A percentile compares a stretch with the other conserved stretches of the same genome.
Conservation (phyloP, 2,329 filamentous ascomycete genomes). For the Fusarium begoniae region DNA sequence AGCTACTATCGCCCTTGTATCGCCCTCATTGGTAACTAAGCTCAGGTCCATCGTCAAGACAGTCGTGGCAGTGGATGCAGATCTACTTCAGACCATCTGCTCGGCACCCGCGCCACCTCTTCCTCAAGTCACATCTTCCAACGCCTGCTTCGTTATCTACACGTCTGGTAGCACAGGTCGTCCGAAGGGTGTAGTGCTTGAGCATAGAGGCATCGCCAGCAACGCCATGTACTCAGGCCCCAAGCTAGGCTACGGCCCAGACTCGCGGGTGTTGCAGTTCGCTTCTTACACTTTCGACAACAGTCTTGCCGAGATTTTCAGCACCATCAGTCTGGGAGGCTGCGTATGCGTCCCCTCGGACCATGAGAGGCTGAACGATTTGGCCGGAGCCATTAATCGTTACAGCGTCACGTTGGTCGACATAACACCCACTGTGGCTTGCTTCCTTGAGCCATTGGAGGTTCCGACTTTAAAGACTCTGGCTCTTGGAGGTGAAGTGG, state of each 20-base stretch:
- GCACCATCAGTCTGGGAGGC: slow-evolving; percentile 15
- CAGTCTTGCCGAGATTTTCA: slow-evolving; percentile 29
- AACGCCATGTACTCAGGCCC: slow-evolving; percentile 14
- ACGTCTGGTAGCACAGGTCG: slow-evolving; percentile 30
- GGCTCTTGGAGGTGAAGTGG: slow-evolving; percentile 26
- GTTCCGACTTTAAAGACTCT: slow-evolving; percentile 25
- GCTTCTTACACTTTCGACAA: slow-evolving; percentile 34
- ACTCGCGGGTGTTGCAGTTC: slow-evolving; percentile 31
- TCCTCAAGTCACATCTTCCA: neutral
- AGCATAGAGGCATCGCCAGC: slow-evolving; percentile 27
- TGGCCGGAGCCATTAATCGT: slow-evolving; percentile 22
- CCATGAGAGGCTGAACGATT: slow-evolving; percentile 25
- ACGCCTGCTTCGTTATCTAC: slow-evolving; percentile 34
- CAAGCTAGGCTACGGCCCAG: slow-evolving; percentile 9
- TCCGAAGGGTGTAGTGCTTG: slow-evolving; percentile 28
- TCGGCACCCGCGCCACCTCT: neutral
- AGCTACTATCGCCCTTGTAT: slow-evolving; percentile 18
- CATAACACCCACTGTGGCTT: slow-evolving; percentile 31
- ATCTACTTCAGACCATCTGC: neutral
- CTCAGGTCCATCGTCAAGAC: slow-evolving; percentile 11
- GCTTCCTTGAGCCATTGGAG: slow-evolving; percentile 13
- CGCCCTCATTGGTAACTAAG: neutral
- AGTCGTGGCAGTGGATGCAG: slow-evolving; percentile 6
- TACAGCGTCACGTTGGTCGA: slow-evolving; percentile 18
- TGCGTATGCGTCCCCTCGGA: slow-evolving; percentile 33